A percentile compares a stretch with the other conserved stretches of the same genome.
These are phyloP conservation scores for Blastobotrys terrestris DNA, from an alignment of 805 yeast genomes.

Conservation along the genomic window DNA sequence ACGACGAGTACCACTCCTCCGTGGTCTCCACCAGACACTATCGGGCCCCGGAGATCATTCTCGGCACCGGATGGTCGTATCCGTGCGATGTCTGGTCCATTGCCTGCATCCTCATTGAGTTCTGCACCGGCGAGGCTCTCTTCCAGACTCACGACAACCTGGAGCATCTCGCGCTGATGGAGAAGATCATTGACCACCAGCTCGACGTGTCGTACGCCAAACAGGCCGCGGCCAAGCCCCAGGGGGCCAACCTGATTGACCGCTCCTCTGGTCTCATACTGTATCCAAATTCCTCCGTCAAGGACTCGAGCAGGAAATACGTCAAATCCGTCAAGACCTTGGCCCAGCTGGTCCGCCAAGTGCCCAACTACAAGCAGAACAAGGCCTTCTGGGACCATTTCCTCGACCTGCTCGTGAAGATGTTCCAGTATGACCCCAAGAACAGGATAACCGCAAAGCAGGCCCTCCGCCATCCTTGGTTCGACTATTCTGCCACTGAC, in stretches of 20 bases:
- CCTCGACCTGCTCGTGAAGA: slow-evolving; percentile 56
- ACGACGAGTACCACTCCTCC: slow-evolving; percentile 88
- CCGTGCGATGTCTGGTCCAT: slow-evolving; percentile 98
- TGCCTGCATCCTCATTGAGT: slow-evolving; percentile 87
- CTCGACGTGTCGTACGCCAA: slow-evolving; percentile 27
- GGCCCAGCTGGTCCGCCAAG: slow-evolving; percentile 21
- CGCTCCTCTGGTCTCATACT: slow-evolving; percentile 23
- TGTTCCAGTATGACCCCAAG: slow-evolving; percentile 66
- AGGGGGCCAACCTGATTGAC: slow-evolving; percentile 26
- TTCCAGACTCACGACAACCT: slow-evolving; percentile 92
- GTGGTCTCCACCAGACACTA: slow-evolving; percentile 94
- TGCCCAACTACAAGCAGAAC: slow-evolving; percentile 8
- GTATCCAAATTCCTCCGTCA: slow-evolving; percentile 35
- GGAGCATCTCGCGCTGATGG: slow-evolving; percentile 95
- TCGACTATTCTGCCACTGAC: slow-evolving; percentile 26
- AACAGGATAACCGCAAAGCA: slow-evolving; percentile 68
- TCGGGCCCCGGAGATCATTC: slow-evolving; percentile 92
- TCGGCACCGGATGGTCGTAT: slow-evolving; percentile 94
- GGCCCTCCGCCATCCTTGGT: slow-evolving; percentile 80
- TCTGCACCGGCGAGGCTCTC: slow-evolving; percentile 88
- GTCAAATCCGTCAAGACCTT: slow-evolving; percentile 35
- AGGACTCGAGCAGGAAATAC: slow-evolving; percentile 29
- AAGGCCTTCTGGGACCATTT: slow-evolving; percentile 78
- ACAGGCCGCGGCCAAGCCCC: slow-evolving; percentile 19
- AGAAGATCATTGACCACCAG: slow-evolving; percentile 56